Evolutionary conservation across 495 filamentous ascomycete species (phyloP).

Genomic region (Podospora conica): DNA sequence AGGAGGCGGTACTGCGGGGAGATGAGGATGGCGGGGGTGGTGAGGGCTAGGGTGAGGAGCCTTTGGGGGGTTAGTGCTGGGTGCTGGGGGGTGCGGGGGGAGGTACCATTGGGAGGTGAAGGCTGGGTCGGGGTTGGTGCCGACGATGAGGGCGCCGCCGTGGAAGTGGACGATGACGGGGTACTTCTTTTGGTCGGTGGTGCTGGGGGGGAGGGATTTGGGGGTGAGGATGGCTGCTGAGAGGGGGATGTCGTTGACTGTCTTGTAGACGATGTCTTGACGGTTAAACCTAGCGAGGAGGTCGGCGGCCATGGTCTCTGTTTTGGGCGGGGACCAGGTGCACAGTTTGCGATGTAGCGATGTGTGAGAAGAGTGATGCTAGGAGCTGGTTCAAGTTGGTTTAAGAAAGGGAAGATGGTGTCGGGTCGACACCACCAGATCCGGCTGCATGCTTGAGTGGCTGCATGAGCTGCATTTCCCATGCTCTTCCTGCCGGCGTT

Average conservation of each 20-base stretch:
- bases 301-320: not conserved
- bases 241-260: constrained; percentile 12
- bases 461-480: not conserved
- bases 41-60: constrained; percentile 9
- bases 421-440: not conserved
- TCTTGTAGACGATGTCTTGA: constrained; percentile 17
- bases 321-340: not conserved
- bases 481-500: not conserved
- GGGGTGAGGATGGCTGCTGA: constrained; percentile 16
- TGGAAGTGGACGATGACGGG: constrained; percentile 20
- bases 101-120: constrained; percentile 15
- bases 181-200: not conserved
- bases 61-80: not conserved
- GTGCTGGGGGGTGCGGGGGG: not conserved
- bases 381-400: not conserved
- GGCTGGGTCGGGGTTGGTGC: constrained; percentile 14
- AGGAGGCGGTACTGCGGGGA: constrained; percentile 42
- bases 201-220: constrained; percentile 2
- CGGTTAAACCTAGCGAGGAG: constrained; percentile 6
- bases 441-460: not conserved
- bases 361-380: not conserved
- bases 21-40: constrained; percentile 22
- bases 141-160: constrained; percentile 17
- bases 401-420: not conserved
- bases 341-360: not conserved